Conservation (phyloP, 1,139 yeast species). For the Protomyces macrosporus region DNA sequence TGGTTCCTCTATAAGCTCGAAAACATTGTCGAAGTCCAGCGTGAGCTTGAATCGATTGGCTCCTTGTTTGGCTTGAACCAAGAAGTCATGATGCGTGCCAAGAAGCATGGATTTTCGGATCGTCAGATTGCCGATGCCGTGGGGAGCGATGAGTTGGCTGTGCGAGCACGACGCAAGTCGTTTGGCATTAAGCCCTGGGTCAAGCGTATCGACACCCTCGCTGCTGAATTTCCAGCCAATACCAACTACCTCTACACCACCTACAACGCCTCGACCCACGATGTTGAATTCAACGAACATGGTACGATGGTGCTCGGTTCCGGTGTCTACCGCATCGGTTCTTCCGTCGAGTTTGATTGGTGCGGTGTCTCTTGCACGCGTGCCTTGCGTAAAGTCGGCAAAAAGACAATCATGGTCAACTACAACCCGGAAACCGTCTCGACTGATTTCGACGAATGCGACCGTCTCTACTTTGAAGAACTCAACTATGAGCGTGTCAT, state of each 20-base stretch:
- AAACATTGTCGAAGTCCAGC: conserved; percentile 86
- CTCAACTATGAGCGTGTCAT: conserved; percentile 90
- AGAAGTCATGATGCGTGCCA: conserved; percentile 70
- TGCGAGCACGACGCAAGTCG: conserved; percentile 70
- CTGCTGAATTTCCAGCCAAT: conserved; percentile 97
- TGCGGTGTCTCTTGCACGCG: conserved; percentile 97
- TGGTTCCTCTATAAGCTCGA: conserved; percentile 92
- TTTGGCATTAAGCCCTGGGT: conserved; percentile 85
- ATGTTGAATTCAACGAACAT: conserved; percentile 76
- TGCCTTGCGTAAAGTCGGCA: conserved; percentile 80
- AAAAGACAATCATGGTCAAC: conserved; percentile 91
- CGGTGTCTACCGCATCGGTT: conserved; percentile 97
- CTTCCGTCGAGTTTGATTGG: conserved; percentile 99
- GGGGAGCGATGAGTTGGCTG: conserved; percentile 64
- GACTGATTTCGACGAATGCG: conserved; percentile 97
- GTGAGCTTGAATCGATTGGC: conserved; percentile 63
- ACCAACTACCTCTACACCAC: conserved; percentile 95
- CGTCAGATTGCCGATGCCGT: conserved; percentile 80
- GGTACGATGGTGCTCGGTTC: conserved; percentile 96
- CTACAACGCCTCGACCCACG: conserved; percentile 83
- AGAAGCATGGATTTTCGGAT: conserved; percentile 92
- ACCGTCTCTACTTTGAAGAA: conserved; percentile 92
- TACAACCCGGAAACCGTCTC: conserved; percentile 98
- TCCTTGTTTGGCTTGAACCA: conserved; percentile 55
- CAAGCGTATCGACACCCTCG: conserved; percentile 92